These are phyloP conservation scores for Apiotrichum veenhuisii DNA, from an alignment of 1,284 basidiomycete genomes.

Conservation along the genomic window DNA sequence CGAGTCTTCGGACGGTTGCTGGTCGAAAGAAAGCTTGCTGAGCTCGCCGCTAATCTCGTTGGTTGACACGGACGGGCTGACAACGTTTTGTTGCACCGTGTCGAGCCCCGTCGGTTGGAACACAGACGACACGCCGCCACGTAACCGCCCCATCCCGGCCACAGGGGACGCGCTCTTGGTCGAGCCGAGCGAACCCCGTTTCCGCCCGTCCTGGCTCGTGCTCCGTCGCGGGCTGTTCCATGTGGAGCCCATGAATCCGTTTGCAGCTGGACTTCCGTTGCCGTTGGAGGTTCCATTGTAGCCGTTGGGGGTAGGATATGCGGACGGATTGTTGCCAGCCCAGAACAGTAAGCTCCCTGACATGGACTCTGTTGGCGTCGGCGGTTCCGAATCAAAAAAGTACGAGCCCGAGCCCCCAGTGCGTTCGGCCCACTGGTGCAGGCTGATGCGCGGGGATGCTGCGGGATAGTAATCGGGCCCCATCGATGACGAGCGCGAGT, in stretches of 20 bases:
- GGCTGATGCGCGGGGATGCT: constrained; percentile 34
- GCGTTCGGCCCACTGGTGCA: constrained; percentile 39
- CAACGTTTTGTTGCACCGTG: constrained; percentile 2
- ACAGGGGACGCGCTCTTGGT: neutral
- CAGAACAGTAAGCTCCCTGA: neutral
- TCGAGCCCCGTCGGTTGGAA: constrained; percentile 16
- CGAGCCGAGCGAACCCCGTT: neutral
- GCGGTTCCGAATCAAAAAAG: constrained; percentile 14
- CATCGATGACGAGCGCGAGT: constrained; percentile 17
- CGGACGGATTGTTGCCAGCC: neutral
- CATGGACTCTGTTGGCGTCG: constrained; percentile 11
- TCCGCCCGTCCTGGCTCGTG: neutral
- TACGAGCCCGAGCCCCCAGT: constrained; percentile 16
- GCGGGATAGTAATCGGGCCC: constrained; percentile 10
- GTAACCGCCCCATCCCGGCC: constrained; percentile 7
- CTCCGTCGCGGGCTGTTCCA: constrained; percentile 1
- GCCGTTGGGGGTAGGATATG: neutral
- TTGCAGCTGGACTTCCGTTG: neutral
- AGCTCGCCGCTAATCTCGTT: neutral
- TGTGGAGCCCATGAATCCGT: neutral
- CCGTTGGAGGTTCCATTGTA: neutral
- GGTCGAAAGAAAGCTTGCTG: neutral
- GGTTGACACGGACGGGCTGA: neutral
- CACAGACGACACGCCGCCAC: constrained; percentile 23
- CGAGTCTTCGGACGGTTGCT: neutral